Conservation (phyloP, 179 eudicot species). For the Heliamphora pulchella region DNA sequence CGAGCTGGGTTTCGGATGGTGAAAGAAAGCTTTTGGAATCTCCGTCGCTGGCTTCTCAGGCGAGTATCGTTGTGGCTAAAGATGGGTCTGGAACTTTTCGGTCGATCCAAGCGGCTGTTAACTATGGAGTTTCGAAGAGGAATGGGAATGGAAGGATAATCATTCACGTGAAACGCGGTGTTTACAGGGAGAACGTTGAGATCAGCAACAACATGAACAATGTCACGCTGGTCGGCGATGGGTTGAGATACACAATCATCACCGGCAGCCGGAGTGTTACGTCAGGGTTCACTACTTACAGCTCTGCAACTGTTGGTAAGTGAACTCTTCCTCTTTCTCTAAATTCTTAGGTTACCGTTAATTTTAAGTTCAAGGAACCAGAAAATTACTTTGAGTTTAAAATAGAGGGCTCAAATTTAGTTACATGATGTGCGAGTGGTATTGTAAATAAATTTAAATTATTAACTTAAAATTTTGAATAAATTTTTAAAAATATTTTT, state of each 20-base stretch:
- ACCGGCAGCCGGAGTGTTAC: slow-evolving; percentile 35
- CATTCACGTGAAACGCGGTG: slow-evolving; percentile 32
- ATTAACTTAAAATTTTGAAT: no score
- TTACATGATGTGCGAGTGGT: no score
- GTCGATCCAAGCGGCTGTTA: slow-evolving; percentile 32
- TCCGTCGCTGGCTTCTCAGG: slow-evolving; percentile 10
- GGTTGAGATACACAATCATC: slow-evolving; percentile 34
- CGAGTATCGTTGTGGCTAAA: slow-evolving; percentile 31
- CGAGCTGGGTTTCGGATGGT: slow-evolving; percentile 27
- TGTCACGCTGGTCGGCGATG: slow-evolving; percentile 43
- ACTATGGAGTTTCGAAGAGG: slow-evolving; percentile 24
- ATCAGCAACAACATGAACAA: slow-evolving; percentile 22
- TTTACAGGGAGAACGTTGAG: slow-evolving; percentile 35
- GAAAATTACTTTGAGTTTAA: no score
- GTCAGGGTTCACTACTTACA: slow-evolving; percentile 36
- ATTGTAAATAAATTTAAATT: no score
- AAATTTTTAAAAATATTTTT: no score
- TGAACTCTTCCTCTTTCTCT: not conserved
- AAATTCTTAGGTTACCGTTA: no score
- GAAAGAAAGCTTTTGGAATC: slow-evolving; percentile 32
- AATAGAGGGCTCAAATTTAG: no score
- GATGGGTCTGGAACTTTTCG: slow-evolving; percentile 31
- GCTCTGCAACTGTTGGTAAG: slow-evolving; percentile 47
- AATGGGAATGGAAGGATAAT: slow-evolving; percentile 24
- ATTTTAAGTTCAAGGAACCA: no score